These are phyloP conservation scores for Beauveria bassiana DNA, from an alignment of 2,329 filamentous ascomycete species.

Conservation along the genomic window DNA sequence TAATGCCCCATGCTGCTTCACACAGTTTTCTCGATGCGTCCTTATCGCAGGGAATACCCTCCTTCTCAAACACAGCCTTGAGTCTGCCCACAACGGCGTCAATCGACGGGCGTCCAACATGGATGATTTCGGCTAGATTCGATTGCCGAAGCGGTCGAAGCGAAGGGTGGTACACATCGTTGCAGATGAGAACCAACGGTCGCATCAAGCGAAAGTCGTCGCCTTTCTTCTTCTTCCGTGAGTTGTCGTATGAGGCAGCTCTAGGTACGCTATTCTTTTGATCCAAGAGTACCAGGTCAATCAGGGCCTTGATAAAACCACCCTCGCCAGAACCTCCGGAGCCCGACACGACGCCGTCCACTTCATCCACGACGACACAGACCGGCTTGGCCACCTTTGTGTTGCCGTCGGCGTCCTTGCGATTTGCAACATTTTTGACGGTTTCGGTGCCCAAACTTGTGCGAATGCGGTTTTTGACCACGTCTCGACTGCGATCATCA, in stretches of 20 bases:
- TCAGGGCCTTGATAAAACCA: slow-evolving; percentile 89
- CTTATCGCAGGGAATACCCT: slow-evolving; percentile 79
- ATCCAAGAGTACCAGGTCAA: slow-evolving; percentile 80
- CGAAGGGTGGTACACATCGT: slow-evolving; percentile 90
- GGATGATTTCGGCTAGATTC: slow-evolving; percentile 77
- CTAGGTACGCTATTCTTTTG: slow-evolving; percentile 58
- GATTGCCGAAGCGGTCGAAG: slow-evolving; percentile 82
- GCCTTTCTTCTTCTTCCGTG: slow-evolving; percentile 59
- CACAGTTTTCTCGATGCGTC: slow-evolving; percentile 82
- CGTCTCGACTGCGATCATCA: slow-evolving; percentile 81
- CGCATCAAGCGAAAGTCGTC: slow-evolving; percentile 83
- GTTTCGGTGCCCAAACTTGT: slow-evolving; percentile 93
- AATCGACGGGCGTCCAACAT: slow-evolving; percentile 80
- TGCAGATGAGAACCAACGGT: slow-evolving; percentile 90
- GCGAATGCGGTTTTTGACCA: slow-evolving; percentile 84
- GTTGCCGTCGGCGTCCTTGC: slow-evolving; percentile 44
- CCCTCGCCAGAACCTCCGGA: slow-evolving; percentile 74
- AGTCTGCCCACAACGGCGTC: slow-evolving; percentile 78
- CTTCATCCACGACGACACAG: slow-evolving; percentile 92
- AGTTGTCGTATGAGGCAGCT: slow-evolving; percentile 17
- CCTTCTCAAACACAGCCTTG: slow-evolving; percentile 77
- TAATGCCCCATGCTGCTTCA: slow-evolving; percentile 76
- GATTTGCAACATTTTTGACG: slow-evolving; percentile 66
- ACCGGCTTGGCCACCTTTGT: slow-evolving; percentile 75
- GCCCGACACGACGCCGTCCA: slow-evolving; percentile 85